A percentile compares a stretch with the other conserved stretches of the same genome.
phyloP scores from a whole-genome alignment of 2,329 filamentous ascomycete genomes.

The Sphaerostilbella broomeana region DNA sequence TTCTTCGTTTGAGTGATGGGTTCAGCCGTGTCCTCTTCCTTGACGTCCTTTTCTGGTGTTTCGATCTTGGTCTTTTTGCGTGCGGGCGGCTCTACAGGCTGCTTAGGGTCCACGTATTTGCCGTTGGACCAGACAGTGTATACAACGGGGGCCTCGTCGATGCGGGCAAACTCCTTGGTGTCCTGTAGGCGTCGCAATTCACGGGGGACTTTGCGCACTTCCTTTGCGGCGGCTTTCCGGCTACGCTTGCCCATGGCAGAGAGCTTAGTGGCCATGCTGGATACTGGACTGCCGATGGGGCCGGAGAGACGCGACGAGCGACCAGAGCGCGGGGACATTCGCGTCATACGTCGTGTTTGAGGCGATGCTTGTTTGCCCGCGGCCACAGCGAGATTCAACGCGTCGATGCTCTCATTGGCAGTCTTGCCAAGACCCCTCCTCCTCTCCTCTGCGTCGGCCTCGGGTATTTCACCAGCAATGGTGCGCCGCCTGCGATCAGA shows the following conservation, averaged over 20 bases:
- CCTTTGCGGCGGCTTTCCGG: conserved; percentile 46
- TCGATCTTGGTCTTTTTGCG: conserved; percentile 24
- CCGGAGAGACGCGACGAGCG: conserved; percentile 38
- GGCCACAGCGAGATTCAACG: conserved; percentile 40
- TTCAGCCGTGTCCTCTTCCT: conserved; percentile 33
- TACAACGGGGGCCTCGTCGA: conserved; percentile 51
- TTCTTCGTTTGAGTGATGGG: conserved; percentile 31
- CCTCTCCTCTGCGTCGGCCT: conserved; percentile 21
- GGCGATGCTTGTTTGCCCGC: conserved; percentile 31
- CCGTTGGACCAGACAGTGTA: conserved; percentile 60
- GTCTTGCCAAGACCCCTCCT: conserved; percentile 14
- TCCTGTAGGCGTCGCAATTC: conserved; percentile 55
- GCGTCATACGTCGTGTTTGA: conserved; percentile 27
- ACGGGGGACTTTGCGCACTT: conserved; percentile 42
- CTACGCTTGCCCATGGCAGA: conserved; percentile 55
- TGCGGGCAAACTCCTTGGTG: conserved; percentile 54
- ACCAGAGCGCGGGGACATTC: conserved; percentile 26
- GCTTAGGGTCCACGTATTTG: conserved; percentile 48
- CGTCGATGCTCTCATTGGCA: conserved; percentile 38
- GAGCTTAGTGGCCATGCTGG: conserved; percentile 40
- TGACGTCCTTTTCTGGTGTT: conserved; percentile 4
- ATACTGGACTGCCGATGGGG: conserved; percentile 34
- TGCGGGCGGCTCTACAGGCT: conserved; percentile 31
- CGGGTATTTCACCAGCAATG: conserved; percentile 35
- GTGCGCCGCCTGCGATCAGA: conserved; percentile 40